Base-by-base conservation (phyloP, 2,329 filamentous ascomycete species). In the Sarocladiaceae sp. region DNA sequence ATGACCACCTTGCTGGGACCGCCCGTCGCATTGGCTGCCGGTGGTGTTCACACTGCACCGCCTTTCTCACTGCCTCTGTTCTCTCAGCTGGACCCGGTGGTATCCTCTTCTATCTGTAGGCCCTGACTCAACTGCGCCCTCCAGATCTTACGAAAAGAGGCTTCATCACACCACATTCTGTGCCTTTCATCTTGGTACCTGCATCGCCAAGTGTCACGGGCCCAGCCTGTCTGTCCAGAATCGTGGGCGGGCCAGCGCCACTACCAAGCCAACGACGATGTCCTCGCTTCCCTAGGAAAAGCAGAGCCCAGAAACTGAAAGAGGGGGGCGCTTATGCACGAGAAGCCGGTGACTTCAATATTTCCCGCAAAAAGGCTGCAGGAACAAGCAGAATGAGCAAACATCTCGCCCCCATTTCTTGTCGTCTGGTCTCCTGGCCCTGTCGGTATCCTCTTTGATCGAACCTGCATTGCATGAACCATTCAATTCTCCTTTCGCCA, bases 401-500 rank as follows among this genome's bases (percentile, higher is more conserved):
- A 7, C 15, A 44, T 26, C 12, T 22, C 40, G 40, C 12, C 23
- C 40, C 40, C 28, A 10, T 44, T 40, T 44, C 40, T 25, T 44
- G 40, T 44, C 40, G 23, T 44, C 40, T n/a, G 40, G 40, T 44
- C 40, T 44, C 22, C n/a, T 22, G 40, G 17, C 40, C 40, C 40
- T 44, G 40, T 7, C 7, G 22, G 40, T 26, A 28, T 25, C 40
- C 40, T 44, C 40, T 26, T 44, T 26, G 44, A 33, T 33, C 44
- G 26, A 31, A 17, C 44, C 44, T 33, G 44, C 26, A 48, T 48
- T 33, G 44, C 44, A 48, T 48, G 44, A 48, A 48, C 26, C 25
- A 46, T 26, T 33, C 26, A 31, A 31, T 13, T 42, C 23, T 33
- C 20, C n/a, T 22, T 26, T 12, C 40, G 13, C 28, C 17, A 4